These are phyloP conservation scores for Solanum hybrid DNA, from an alignment of 305 asterid species.

Conservation along the genomic window DNA sequence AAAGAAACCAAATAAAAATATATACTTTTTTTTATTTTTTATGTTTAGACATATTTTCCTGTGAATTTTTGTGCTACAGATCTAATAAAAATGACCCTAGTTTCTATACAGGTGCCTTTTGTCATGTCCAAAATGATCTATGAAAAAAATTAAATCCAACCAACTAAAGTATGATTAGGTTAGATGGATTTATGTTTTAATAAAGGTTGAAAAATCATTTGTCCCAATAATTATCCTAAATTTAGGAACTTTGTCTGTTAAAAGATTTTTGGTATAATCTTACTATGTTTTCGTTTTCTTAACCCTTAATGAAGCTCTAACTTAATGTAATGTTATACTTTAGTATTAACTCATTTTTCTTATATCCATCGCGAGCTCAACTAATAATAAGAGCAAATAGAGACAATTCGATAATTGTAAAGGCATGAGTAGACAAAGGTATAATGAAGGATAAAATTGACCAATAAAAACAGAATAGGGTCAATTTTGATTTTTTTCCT, in stretches of 20 bases:
- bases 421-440: background rate
- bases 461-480: background rate
- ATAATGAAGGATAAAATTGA: background rate
- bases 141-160: background rate
- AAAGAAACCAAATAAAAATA: background rate
- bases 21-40: background rate
- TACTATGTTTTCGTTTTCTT: background rate
- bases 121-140: background rate
- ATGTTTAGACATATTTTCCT: background rate
- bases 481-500: background rate
- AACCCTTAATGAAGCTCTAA: background rate
- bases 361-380: background rate
- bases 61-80: background rate
- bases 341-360: background rate
- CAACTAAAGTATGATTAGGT: background rate
- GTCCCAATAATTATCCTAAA: background rate
- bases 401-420: background rate
- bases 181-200: background rate
- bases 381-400: background rate
- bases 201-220: background rate
- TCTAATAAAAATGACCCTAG: background rate
- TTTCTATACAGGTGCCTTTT: background rate
- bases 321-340: background rate
- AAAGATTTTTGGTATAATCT: background rate
- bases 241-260: background rate